These are phyloP conservation scores for Heracleum sosnowskyi DNA, from an alignment of 129 eudicot species.

Conservation along the genomic window DNA sequence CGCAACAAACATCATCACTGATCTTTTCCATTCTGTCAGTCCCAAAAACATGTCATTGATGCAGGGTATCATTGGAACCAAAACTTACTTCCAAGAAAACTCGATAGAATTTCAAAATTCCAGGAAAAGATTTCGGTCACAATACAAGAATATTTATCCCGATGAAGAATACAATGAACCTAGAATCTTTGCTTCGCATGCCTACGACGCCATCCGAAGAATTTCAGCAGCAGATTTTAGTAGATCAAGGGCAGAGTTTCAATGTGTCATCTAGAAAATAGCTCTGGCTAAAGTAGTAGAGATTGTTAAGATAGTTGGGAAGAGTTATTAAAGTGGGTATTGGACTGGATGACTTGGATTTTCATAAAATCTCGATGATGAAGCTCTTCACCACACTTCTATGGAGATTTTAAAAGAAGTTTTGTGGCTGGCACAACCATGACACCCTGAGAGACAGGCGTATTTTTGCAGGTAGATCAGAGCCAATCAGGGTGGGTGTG, in stretches of 20 bases:
- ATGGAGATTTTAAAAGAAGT: not conserved
- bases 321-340: conserved; percentile 5
- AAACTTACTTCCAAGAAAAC: not conserved
- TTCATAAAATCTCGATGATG: not conserved
- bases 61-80: not conserved
- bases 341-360: conserved; percentile 5
- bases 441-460: not conserved
- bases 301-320: not conserved
- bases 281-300: not conserved
- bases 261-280: not conserved
- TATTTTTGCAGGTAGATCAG: not conserved
- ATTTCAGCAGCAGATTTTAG: not conserved
- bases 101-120: not conserved
- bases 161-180: not conserved
- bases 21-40: not conserved
- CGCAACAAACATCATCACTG: not conserved
- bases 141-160: not conserved
- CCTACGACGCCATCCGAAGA: not conserved
- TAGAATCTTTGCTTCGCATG: not conserved
- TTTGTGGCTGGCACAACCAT: not conserved
- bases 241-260: not conserved
- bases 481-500: not conserved
- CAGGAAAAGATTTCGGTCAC: not conserved
- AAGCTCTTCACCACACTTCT: not conserved
- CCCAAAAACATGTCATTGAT: not conserved